Base-by-base conservation (phyloP, 2,329 filamentous ascomycete genomes). In the Aspergillus neoniger region DNA sequence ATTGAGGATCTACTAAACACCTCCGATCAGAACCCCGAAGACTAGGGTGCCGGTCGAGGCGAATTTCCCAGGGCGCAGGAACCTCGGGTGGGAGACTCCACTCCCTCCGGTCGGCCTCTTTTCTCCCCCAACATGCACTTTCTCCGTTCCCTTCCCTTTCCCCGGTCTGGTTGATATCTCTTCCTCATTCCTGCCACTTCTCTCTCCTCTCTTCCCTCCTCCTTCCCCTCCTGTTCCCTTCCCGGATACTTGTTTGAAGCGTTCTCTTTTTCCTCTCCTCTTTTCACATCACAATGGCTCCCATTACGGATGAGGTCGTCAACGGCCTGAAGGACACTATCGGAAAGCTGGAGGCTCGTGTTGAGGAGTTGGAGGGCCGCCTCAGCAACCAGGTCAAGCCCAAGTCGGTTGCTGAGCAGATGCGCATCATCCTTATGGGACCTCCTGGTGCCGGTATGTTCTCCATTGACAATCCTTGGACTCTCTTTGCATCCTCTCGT, bases 381-480 rank as follows among this genome's bases (percentile, higher is more conserved):
- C 82, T 95, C 62, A 74, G 78, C 69, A 70, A 77, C 74, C 75
- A 76, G 70, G 80, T 83, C 62, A 75, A 76, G 66, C 68, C 81
- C 63, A 82, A 80, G 72, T 83, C 83, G 64, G 38, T 78, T 62
- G 69, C 83, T 41, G 84, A 89, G 69, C 86, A 90, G 74, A 86
- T 99, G 80, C 90, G 95, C 81, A 96, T 99, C 91, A 92, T 99
- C 73, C 83, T 99, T 74, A 98, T 99, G 83, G 95, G 95, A 39
- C 95, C 95, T 76, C 95, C 95, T 59, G 95, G 95, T 79, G 95
- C 95, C 79, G 95, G 95, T 98, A 86, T 59, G 69, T 43, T 36
- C 48, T 36, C 52, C 23, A 36, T 38, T 55, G 38, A 44, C 19
- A 55, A 25, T 49, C 12, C 5, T 32, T 15, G 41, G 19, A 12